These are phyloP conservation scores for Picochlorum sp. DNA, from an alignment of 139 green algal genomes.

Conservation along the genomic window DNA sequence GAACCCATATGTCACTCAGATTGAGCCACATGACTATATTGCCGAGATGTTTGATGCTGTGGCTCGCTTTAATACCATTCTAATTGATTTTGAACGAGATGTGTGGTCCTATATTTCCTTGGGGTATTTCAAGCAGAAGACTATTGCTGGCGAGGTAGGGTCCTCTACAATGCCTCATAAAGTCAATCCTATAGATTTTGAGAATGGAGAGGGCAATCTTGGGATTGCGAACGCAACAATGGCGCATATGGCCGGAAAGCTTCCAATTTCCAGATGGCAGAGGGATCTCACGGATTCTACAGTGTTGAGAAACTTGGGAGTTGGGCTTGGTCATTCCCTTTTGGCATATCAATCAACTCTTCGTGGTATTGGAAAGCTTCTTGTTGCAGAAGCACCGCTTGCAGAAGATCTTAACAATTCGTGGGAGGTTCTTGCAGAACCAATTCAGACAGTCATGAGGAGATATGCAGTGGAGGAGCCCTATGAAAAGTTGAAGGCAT, in stretches of 20 bases:
- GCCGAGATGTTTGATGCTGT: slow-evolving; percentile 85
- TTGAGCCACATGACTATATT: slow-evolving; percentile 99
- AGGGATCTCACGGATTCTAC: slow-evolving; percentile 79
- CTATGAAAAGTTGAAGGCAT: slow-evolving; percentile 98
- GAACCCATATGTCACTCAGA: slow-evolving; percentile 93
- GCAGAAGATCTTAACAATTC: slow-evolving; percentile 65
- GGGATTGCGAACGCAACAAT: slow-evolving; percentile 92
- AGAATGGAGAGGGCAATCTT: slow-evolving; percentile 98
- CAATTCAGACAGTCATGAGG: slow-evolving; percentile 96
- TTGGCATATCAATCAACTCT: slow-evolving; percentile 81
- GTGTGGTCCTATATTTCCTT: slow-evolving; percentile 98
- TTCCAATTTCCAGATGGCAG: slow-evolving; percentile 66
- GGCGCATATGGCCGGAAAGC: slow-evolving; percentile 87
- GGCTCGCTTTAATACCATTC: slow-evolving; percentile 91
- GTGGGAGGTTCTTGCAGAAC: slow-evolving; percentile 95
- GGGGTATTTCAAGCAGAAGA: slow-evolving; percentile 91
- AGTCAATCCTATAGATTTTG: slow-evolving; percentile 98
- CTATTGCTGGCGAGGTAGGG: slow-evolving; percentile 76
- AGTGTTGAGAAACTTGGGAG: slow-evolving; percentile 93
- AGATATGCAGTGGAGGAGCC: slow-evolving; percentile 85
- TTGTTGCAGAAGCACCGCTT: slow-evolving; percentile 58
- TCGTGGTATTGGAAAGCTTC: slow-evolving; percentile 86
- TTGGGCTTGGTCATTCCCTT: slow-evolving; percentile 78
- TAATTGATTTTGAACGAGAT: slow-evolving; percentile 96
- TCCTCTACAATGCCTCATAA: slow-evolving; percentile 98